Conservation (phyloP, 2,329 filamentous ascomycete genomes). For the Phialemonium atrogriseum region DNA sequence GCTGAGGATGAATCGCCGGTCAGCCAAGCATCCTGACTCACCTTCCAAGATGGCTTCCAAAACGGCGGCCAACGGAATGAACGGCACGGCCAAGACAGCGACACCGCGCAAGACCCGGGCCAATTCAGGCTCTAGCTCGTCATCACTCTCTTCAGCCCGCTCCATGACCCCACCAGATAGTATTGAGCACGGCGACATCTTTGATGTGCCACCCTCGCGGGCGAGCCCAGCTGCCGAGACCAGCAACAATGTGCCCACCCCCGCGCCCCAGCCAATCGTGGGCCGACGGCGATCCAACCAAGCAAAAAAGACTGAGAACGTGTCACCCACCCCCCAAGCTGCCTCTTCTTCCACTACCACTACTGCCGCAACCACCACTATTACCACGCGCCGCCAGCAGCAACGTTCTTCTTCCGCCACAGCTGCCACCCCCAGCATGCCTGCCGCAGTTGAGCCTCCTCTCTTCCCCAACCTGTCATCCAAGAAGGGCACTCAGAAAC, state of each 20-base stretch:
- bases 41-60: conserved; percentile 12
- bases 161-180: conserved; percentile 19
- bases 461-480: conserved; percentile 13
- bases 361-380: conserved; percentile 7
- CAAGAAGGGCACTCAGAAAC: conserved; percentile 21
- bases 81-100: conserved; percentile 13
- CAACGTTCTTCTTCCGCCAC: conserved; percentile 10
- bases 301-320: conserved; percentile 19
- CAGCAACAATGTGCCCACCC: conserved; percentile 8
- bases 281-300: conserved; percentile 17
- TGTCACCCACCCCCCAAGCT: conserved; percentile 14
- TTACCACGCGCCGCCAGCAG: conserved; percentile 6
- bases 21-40: conserved; percentile 10
- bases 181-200: conserved; percentile 8
- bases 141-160: conserved; percentile 24
- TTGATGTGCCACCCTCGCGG: conserved; percentile 13
- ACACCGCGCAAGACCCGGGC: conserved; percentile 13
- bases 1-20: conserved; percentile 17
- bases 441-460: conserved; percentile 15
- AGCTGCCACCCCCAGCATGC: conserved; percentile 17
- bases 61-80: conserved; percentile 11
- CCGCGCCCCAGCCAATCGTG: conserved; percentile 18
- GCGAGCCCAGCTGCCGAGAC: conserved; percentile 10
- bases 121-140: conserved; percentile 18
- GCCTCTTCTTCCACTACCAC: conserved; percentile 9